Evolutionary conservation across 345 rosid species (phyloP).

Genomic region (Carallia brachiata): DNA sequence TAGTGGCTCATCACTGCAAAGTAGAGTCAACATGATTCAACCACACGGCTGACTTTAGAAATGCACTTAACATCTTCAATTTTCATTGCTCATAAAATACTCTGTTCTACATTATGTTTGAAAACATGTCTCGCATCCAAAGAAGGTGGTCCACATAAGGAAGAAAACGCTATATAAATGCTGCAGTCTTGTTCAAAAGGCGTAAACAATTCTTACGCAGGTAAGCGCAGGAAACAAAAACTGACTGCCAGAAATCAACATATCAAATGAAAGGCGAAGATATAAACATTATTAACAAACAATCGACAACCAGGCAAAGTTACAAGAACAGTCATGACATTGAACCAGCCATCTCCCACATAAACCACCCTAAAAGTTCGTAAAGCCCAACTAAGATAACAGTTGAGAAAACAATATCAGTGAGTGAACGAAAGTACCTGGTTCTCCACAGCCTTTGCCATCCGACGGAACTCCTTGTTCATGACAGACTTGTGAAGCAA

Average conservation of each 20-base stretch:
- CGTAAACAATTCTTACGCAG: too few species aligned
- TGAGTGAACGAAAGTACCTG: constrained; percentile 35
- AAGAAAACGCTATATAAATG: too few species aligned
- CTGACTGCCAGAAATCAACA: too few species aligned
- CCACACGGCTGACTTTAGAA: neutral
- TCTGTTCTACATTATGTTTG: too few species aligned
- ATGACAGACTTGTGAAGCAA: constrained; percentile 55
- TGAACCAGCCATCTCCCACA: neutral
- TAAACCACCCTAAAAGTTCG: neutral
- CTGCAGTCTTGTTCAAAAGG: too few species aligned
- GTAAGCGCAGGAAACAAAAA: too few species aligned
- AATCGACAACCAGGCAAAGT: neutral
- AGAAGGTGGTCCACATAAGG: too few species aligned
- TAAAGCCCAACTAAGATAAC: neutral
- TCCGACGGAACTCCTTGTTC: constrained; percentile 67
- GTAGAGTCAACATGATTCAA: neutral
- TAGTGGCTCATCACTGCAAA: constrained; percentile 50
- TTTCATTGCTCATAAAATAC: too few species aligned
- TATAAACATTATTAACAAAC: neutral
- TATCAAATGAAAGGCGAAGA: too few species aligned
- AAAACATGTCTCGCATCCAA: too few species aligned
- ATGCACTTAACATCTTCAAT: neutral
- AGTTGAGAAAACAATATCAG: neutral
- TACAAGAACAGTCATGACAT: neutral
- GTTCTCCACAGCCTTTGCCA: constrained; percentile 66